Conservation (phyloP, 495 filamentous ascomycete genomes). For the Penicillium waksmanii region DNA sequence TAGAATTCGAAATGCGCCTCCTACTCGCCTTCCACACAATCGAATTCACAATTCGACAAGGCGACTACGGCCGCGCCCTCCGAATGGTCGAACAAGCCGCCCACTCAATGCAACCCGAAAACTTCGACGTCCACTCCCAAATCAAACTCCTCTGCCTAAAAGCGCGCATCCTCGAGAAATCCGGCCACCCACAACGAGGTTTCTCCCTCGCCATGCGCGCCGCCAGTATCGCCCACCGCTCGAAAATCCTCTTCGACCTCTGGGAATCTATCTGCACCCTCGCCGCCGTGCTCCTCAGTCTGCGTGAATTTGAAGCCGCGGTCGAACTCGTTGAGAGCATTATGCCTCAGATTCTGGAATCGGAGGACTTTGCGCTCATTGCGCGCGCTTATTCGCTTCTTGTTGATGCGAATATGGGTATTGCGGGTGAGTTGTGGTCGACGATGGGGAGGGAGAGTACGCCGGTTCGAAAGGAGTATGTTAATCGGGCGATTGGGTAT, state of each 20-base stretch:
- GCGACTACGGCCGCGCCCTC: constrained; percentile 66
- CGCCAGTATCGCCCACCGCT: constrained; percentile 72
- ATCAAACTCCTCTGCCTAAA: constrained; percentile 78
- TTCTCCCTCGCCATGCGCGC: constrained; percentile 84
- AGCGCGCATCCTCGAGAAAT: constrained; percentile 69
- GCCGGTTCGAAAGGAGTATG: constrained; percentile 54
- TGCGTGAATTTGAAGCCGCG: constrained; percentile 77
- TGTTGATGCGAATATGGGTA: constrained; percentile 81
- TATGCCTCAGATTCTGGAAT: constrained; percentile 82
- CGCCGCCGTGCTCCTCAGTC: constrained; percentile 66
- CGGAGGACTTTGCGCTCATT: constrained; percentile 64
- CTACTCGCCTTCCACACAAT: constrained; percentile 71
- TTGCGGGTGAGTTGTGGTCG: constrained; percentile 61
- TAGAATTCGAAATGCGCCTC: constrained; percentile 72
- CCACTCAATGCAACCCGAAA: constrained; percentile 65
- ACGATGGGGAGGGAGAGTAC: constrained; percentile 26
- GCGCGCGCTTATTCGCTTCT: constrained; percentile 75
- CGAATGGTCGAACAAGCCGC: constrained; percentile 67
- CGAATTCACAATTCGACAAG: constrained; percentile 68
- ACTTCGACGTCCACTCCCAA: constrained; percentile 74
- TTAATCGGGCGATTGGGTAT: constrained; percentile 66
- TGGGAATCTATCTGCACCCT: constrained; percentile 78
- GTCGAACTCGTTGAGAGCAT: constrained; percentile 68
- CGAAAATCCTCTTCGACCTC: constrained; percentile 70
- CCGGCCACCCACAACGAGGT: constrained; percentile 75